Conservation (phyloP, 371 early-diverging fungal genomes). For the Mortierella sp. region DNA sequence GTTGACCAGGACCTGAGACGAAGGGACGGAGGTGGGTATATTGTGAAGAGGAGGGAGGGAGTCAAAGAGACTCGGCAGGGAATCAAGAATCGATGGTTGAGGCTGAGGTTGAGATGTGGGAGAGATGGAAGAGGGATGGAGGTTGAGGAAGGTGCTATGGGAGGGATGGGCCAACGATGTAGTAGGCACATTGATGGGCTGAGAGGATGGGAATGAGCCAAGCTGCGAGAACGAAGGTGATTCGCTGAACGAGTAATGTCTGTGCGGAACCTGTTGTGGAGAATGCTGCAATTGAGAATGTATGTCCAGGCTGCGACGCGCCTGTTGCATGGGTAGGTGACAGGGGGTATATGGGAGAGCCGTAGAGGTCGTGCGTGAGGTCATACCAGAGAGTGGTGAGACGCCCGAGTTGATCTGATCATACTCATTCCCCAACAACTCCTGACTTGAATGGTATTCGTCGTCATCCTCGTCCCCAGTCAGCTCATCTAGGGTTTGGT, state of each 20-base stretch:
- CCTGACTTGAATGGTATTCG: conserved; percentile 20
- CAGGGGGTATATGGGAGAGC: neutral
- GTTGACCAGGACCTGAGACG: conserved; percentile 20
- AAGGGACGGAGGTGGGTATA: conserved; percentile 4
- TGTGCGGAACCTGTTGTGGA: conserved; percentile 17
- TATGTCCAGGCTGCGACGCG: conserved; percentile 10
- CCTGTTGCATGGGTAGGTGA: conserved; percentile 3
- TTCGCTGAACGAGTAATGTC: conserved; percentile 29
- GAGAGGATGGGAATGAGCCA: conserved; percentile 11
- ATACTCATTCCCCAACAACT: conserved; percentile 22
- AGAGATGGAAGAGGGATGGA: conserved; percentile 7
- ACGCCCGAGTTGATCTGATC: neutral
- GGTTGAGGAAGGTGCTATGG: conserved; percentile 20
- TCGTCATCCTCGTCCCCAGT: conserved; percentile 17
- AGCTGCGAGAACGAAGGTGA: conserved; percentile 16
- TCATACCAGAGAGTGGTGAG: neutral
- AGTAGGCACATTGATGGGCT: conserved; percentile 6
- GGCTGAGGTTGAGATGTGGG: conserved; percentile 4
- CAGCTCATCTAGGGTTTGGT: conserved; percentile 1
- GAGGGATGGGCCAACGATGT: conserved; percentile 27
- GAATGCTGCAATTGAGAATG: conserved; percentile 9
- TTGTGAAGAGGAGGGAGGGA: conserved; percentile 21
- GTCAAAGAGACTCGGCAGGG: conserved; percentile 33
- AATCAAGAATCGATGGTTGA: conserved; percentile 30
- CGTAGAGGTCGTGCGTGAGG: conserved; percentile 6